These are phyloP conservation scores for Lichtheimia ornata DNA, from an alignment of 371 early-diverging fungal genomes.

Conservation along the genomic window DNA sequence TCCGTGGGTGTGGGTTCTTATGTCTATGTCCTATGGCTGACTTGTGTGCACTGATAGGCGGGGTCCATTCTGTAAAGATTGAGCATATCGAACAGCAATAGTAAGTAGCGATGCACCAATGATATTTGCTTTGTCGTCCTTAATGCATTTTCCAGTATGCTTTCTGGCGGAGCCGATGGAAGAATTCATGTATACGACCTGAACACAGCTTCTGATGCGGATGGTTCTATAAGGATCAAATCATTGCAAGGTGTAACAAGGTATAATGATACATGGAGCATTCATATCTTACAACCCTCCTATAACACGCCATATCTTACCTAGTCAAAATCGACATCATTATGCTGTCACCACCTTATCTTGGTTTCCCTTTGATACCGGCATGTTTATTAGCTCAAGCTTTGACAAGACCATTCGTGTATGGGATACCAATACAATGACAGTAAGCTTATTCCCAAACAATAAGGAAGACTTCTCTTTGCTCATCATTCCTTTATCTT, in stretches of 20 bases:
- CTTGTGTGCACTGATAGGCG: conserved; percentile 30
- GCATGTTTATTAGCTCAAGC: conserved; percentile 84
- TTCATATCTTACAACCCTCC: background rate
- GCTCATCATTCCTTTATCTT: background rate
- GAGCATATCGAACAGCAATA: conserved; percentile 63
- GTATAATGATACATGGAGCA: conserved; percentile 22
- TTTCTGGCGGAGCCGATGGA: conserved; percentile 73
- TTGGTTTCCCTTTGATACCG: conserved; percentile 89
- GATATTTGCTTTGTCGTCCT: background rate
- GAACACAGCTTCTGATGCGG: conserved; percentile 30
- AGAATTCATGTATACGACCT: conserved; percentile 75
- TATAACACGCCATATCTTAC: too few relatives aligned
- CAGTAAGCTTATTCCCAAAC: conserved; percentile 31
- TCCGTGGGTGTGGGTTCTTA: background rate
- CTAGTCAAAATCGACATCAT: conserved; percentile 56
- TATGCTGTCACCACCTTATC: conserved; percentile 70
- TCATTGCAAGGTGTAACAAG: conserved; percentile 49
- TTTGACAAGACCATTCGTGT: conserved; percentile 79
- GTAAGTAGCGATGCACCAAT: conserved; percentile 33
- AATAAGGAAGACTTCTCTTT: background rate
- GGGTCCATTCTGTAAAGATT: conserved; percentile 56
- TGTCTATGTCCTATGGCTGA: background rate
- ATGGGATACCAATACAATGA: conserved; percentile 84
- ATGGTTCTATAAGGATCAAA: conserved; percentile 37
- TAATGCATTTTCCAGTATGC: conserved; percentile 35